A percentile compares a stretch with the other conserved stretches of the same genome.
These are phyloP conservation scores for Botrytis medusae DNA, from an alignment of 2,329 filamentous ascomycete genomes.

Conservation along the genomic window DNA sequence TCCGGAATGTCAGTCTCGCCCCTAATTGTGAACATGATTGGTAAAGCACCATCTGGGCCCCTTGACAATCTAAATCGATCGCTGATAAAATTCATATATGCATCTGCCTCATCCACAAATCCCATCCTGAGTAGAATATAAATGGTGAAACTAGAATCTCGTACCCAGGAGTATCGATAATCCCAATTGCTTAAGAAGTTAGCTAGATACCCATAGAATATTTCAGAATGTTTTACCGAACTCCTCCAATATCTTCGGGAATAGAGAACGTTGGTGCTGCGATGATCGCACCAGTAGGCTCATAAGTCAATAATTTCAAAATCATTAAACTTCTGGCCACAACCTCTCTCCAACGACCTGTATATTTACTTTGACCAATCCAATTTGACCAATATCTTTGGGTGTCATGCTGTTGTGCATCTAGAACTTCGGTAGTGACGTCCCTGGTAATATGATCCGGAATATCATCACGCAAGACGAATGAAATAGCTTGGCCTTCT, in stretches of 20 bases:
- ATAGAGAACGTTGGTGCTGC: conserved; percentile 76
- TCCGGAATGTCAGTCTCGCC: conserved; percentile 75
- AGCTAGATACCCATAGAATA: background rate
- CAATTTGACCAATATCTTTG: conserved; percentile 73
- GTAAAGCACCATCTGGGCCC: conserved; percentile 60
- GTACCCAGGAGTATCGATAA: conserved; percentile 76
- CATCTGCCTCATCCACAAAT: conserved; percentile 72
- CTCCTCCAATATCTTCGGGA: conserved; percentile 70
- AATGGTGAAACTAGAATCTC: conserved; percentile 75
- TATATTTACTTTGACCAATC: conserved; percentile 69
- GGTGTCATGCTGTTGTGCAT: conserved; percentile 66
- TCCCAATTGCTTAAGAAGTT: conserved; percentile 57
- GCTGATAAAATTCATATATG: conserved; percentile 77
- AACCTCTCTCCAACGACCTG: conserved; percentile 70
- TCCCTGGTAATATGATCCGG: conserved; percentile 56
- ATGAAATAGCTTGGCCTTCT: conserved; percentile 68
- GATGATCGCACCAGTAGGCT: conserved; percentile 75
- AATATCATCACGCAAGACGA: conserved; percentile 65
- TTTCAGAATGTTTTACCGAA: conserved; percentile 41
- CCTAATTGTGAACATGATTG: conserved; percentile 80
- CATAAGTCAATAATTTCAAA: conserved; percentile 74
- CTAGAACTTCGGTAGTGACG: conserved; percentile 58
- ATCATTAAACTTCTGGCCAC: conserved; percentile 71
- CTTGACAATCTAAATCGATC: conserved; percentile 65
- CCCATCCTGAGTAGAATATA: conserved; percentile 76